Base-by-base conservation (phyloP, 345 rosid genomes). In the Dovyalis caffra region DNA sequence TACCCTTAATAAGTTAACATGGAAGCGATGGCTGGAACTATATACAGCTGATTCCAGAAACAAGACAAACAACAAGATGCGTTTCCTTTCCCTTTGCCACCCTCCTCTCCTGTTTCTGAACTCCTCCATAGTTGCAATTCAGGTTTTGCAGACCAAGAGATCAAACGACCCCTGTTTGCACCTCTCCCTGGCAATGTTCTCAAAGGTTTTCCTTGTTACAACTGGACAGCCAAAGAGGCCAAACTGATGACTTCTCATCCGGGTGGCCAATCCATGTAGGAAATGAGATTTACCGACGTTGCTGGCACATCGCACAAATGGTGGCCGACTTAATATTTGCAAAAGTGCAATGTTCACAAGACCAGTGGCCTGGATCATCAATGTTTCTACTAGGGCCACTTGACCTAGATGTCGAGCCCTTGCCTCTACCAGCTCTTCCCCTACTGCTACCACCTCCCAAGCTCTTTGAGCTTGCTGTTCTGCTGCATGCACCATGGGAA, bases 301-400 rank as follows among this genome's bases (percentile, higher is more conserved):
- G 89, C 69, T 84, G 90, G 84, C 98, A 93, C 79, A 91, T 88
- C 62, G 88, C 88, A 77, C 98, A 93, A 80, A 83, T 58, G 67
- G 80, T 84, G 80, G 82, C 88, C 1, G 91, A 80, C 70, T 72
- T 88, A 21, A 76, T 60, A 71, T 93, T 93, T 6, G 89, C 92
- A 38, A 69, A 86, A 49, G 97, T 91, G 80, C 98, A 93, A 68
- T 82, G 81, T 64, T 90, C 94, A 68, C 98, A 93, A 18, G 92
- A 80, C 97, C 97, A 93, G 60, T 84, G 95, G 73, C 87, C 73
- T 18, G 90, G 66, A 32, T 84, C 90, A 11, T 90, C 89, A 15
- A 70, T 69, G 38, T 53, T 86, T 80, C 68, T 86, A 79, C 75
- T 81, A 11, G 86, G 76, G 63, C 88, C 85, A 56, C 91, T 82